phyloP scores from a whole-genome alignment of 768 basidiomycete species.

The Hemileccinum impolitum region DNA sequence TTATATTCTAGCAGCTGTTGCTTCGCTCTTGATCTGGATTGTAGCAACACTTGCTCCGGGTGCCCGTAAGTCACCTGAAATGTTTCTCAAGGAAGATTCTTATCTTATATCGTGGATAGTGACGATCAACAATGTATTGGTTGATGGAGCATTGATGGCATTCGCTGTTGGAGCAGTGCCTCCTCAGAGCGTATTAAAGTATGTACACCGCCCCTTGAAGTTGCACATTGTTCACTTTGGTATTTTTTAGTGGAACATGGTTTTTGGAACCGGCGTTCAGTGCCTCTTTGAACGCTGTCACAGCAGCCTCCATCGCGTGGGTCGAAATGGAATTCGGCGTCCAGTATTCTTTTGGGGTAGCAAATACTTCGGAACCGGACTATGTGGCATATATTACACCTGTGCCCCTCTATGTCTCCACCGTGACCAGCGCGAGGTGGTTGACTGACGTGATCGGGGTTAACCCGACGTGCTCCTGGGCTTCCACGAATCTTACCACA shows the following conservation, averaged over 20 bases:
- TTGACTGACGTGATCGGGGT: slow-evolving; percentile 26
- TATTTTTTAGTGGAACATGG: slow-evolving; percentile 7
- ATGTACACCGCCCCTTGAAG: not conserved
- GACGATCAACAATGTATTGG: slow-evolving; percentile 19
- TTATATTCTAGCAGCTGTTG: slow-evolving; percentile 15
- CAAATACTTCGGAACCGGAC: slow-evolving; percentile 10
- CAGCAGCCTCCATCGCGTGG: slow-evolving; percentile 24
- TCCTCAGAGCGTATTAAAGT: slow-evolving; percentile 27
- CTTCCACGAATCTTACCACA: slow-evolving; percentile 23
- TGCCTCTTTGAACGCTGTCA: slow-evolving; percentile 7
- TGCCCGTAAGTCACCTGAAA: slow-evolving; percentile 16
- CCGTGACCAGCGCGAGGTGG: slow-evolving; percentile 24
- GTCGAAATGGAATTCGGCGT: slow-evolving; percentile 24
- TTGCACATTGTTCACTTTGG: not conserved
- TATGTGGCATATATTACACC: slow-evolving; percentile 20
- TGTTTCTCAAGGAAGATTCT: not conserved
- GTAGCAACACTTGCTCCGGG: slow-evolving; percentile 23
- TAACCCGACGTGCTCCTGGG: slow-evolving; percentile 27
- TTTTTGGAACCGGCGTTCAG: not conserved
- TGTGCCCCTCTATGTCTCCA: slow-evolving; percentile 15
- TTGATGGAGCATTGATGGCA: slow-evolving; percentile 22
- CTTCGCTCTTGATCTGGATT: slow-evolving; percentile 20
- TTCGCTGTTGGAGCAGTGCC: slow-evolving; percentile 22
- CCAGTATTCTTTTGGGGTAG: slow-evolving; percentile 22
- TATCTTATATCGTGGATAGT: slow-evolving; percentile 6